Conservation (phyloP, 768 basidiomycete species). For the Suillus variegatus region DNA sequence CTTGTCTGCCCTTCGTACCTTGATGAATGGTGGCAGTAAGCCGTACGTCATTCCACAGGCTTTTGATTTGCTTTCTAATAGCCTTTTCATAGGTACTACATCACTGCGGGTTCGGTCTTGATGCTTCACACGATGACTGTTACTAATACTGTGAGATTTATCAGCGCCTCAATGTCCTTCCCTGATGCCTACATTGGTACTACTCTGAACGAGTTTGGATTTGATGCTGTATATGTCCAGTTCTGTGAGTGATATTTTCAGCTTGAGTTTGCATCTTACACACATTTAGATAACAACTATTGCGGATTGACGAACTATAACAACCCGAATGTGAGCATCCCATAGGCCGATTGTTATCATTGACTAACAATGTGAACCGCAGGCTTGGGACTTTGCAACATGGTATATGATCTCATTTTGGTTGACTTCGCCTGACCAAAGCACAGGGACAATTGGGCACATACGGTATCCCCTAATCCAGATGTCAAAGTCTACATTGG, state of each 20-base stretch:
- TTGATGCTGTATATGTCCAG: conserved; percentile 54
- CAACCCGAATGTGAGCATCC: conserved; percentile 35
- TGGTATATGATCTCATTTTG: conserved; percentile 29
- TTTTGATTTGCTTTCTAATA: conserved; percentile 5
- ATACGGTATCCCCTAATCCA: conserved; percentile 41
- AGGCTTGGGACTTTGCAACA: conserved; percentile 49
- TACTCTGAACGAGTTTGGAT: conserved; percentile 42
- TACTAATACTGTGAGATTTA: conserved; percentile 9
- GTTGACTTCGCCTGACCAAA: background rate
- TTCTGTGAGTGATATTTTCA: conserved; percentile 35
- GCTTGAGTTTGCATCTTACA: background rate
- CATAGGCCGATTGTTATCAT: background rate
- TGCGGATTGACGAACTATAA: conserved; percentile 44
- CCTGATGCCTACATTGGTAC: conserved; percentile 47
- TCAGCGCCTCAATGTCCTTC: conserved; percentile 46
- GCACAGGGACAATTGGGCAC: conserved; percentile 51
- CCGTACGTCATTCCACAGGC: conserved; percentile 19
- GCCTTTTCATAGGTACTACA: conserved; percentile 37
- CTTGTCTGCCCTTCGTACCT: conserved; percentile 23
- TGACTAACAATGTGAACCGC: background rate
- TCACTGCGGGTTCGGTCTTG: conserved; percentile 39
- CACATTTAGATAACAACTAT: conserved; percentile 45
- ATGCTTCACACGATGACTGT: background rate
- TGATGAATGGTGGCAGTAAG: conserved; percentile 31
- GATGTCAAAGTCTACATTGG: conserved; percentile 52